Evolutionary conservation across 75 land plant species (phyloP), one percentile per base, ranked within the genome.

Genomic region (Sequoia sempervirens): DNA sequence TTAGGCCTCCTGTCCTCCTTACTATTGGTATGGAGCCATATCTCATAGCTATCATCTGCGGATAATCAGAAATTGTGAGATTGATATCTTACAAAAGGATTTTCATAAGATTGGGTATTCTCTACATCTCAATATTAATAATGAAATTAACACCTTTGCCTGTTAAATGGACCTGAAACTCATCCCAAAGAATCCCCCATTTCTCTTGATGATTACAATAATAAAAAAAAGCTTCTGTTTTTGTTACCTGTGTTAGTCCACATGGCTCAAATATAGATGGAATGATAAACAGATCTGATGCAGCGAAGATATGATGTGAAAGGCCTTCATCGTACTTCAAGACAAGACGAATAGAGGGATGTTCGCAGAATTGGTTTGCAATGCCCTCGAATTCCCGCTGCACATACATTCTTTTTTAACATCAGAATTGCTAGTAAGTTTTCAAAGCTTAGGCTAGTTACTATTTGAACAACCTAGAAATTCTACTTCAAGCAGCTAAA

Each of bases 31-130:
- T 89, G 53, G 98, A 87, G 50, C 99, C 99, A 82, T 97, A 97
- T 87, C 98, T 89, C 99, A 97, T 96, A 13, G 99, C 95, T 82
- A 97, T 97, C 99, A 97, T 97, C 99, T 97, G 93, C 58, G 85
- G 12, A 88, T 18, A 80, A 78, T 23, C 80, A 78, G 32, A 78
- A 78, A 26, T 10, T n/a, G n/a, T 26, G 30, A 78, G 50, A 23
- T 32, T 70, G 30, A 32, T 32, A 70, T 70, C 15, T 70, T 32
- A 70, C 73, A 70, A 32, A 32, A 32, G 73, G 73, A 32, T 70
- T 70, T 32, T 12, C 36, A 70, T 2, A 10, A 70, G 73, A 28
- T 70, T 70, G 73, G 15, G 36, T 0, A 70, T 70, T 30, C 36
- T 32, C 36, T 70, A 32, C 72, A 68, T 30, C 73, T 70, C 12